Conservation (phyloP, 179 eudicot genomes). For the Silene vulgaris region DNA sequence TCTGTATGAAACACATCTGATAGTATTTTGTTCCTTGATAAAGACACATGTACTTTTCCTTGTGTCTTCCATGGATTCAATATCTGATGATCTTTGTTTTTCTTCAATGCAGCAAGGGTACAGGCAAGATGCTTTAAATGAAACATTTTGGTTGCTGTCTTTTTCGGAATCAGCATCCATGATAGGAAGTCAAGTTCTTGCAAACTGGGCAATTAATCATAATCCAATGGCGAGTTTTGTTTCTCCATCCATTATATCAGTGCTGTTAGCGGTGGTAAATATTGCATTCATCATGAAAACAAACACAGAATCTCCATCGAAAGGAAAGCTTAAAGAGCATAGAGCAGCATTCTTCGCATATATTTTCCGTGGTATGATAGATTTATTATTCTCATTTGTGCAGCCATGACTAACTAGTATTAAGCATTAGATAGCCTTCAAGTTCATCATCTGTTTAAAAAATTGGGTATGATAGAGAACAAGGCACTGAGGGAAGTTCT, state of each 20-base stretch:
- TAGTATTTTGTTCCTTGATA: background rate
- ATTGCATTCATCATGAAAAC: conserved; percentile 39
- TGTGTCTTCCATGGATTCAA: background rate
- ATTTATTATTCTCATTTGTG: background rate
- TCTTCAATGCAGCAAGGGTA: conserved; percentile 58
- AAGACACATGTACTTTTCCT: background rate
- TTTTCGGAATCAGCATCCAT: conserved; percentile 65
- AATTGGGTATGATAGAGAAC: background rate
- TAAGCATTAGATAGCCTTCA: background rate
- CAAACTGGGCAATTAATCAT: conserved; percentile 55
- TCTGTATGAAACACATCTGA: background rate
- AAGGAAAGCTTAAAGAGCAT: conserved; percentile 46
- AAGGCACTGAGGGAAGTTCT: too few species aligned
- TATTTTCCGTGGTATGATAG: conserved; percentile 47
- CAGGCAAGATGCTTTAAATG: conserved; percentile 75
- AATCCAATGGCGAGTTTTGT: conserved; percentile 29
- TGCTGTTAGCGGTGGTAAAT: conserved; percentile 49
- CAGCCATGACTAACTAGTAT: background rate
- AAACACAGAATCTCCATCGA: conserved; percentile 47
- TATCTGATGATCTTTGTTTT: background rate
- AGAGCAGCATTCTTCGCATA: conserved; percentile 36
- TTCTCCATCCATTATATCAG: conserved; percentile 43
- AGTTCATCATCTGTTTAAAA: background rate
- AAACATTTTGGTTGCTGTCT: conserved; percentile 79
- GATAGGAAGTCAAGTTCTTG: conserved; percentile 66